Evolutionary conservation across 2,329 filamentous ascomycete species (phyloP), one percentile per base, ranked within the genome.

Genomic region (Rugonectria rugulosa): DNA sequence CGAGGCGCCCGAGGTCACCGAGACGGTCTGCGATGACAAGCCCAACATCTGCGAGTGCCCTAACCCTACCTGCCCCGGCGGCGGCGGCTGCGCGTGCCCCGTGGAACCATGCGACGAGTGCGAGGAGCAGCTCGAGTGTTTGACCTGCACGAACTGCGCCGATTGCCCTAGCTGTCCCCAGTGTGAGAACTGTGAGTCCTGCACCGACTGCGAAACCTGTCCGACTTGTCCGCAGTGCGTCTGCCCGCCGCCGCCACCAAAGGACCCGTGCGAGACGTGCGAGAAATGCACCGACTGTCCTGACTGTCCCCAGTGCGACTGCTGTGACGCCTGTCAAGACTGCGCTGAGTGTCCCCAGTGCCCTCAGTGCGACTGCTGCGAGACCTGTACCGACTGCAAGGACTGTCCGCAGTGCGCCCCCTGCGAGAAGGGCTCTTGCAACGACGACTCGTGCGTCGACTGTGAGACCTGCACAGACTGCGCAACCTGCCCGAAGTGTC

Each of bases 51-150:
- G 42, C 42, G 14, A 12, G n/a, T 45, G 42, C 19, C 42, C 42
- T 5, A 26, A 31, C 14, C 42, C 42, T 15, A 45, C 7, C 6
- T 45, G 42, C 14, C 24, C 42, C 5, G 42, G 24, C 17, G 27
- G 27, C 15, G 12, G 24, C 17, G 42, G 42, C n/a, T 45, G 42
- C 26, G 42, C 31, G 24, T 45, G 42, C 20, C 42, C 42, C 21
- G 27, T 45, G 15, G 42, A 45, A 14, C 42, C 42, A 6, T 45
- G 42, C 17, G 42, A 45, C 27, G 42, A 32, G 24, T 45, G 24
- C 17, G 42, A 45, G 27, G 42, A 45, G 42, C 42, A 45, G 27
- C 24, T 17, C 26, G 42, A 45, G 42, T 45, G 42, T 14, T 26
- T 5, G 8, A 15, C 24, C 12, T 45, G 42, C 4, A 15, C 23